A percentile compares a stretch with the other conserved stretches of the same genome.
Conservation (phyloP, 805 yeast genomes). For the Metschnikowia koreensis region DNA sequence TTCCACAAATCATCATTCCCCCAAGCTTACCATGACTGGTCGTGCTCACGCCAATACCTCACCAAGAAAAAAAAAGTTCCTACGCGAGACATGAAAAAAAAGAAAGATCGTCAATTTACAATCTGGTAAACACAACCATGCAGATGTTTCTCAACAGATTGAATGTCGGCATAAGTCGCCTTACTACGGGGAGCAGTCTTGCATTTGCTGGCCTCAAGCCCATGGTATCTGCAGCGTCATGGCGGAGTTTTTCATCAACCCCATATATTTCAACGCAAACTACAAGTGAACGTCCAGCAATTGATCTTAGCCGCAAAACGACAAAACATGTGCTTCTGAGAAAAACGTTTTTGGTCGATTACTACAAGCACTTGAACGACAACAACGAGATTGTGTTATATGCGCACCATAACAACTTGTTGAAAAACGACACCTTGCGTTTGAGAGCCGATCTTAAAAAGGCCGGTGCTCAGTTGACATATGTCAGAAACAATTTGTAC, state of each 20-base stretch:
- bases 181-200: background rate
- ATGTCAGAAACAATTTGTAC: constrained; percentile 68
- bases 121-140: background rate
- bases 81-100: background rate
- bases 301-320: constrained; percentile 37
- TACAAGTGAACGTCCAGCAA: background rate
- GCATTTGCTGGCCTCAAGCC: background rate
- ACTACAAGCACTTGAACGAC: constrained; percentile 69
- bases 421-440: constrained; percentile 62
- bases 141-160: constrained; percentile 4
- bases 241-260: constrained; percentile 4
- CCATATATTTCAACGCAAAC: background rate
- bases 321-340: constrained; percentile 67
- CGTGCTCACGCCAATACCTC: constrained; percentile 10
- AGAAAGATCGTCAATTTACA: background rate
- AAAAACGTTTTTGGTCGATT: constrained; percentile 82
- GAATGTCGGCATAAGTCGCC: background rate
- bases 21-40: background rate
- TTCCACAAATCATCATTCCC: background rate
- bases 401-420: constrained; percentile 80
- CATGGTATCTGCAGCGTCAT: background rate
- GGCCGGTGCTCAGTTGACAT: constrained; percentile 67
- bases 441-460: constrained; percentile 60
- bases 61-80: background rate
- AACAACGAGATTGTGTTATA: constrained; percentile 68